phyloP scores from a whole-genome alignment of 495 filamentous ascomycete species.

The Trichocladium antarcticum region DNA sequence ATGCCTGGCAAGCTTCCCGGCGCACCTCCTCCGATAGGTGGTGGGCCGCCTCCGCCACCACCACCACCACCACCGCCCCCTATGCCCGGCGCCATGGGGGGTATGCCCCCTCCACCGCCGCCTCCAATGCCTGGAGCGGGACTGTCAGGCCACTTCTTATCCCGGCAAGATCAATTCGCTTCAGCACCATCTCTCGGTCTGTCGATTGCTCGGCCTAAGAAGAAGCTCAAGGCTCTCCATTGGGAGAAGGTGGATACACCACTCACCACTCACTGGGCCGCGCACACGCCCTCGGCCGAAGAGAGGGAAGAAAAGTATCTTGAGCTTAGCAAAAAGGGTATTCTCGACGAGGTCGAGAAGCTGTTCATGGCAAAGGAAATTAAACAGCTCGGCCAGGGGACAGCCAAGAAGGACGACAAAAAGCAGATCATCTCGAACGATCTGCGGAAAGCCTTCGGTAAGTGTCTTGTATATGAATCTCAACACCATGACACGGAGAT shows the following conservation, averaged over 20 bases:
- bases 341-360: slow-evolving; percentile 94
- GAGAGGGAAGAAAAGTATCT: slow-evolving; percentile 90
- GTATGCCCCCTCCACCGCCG: slow-evolving; percentile 39
- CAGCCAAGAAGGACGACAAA: slow-evolving; percentile 73
- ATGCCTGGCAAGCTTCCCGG: slow-evolving; percentile 38
- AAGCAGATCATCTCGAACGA: slow-evolving; percentile 94
- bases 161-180: slow-evolving; percentile 33
- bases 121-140: slow-evolving; percentile 53
- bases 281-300: slow-evolving; percentile 66
- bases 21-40: slow-evolving; percentile 40
- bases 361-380: slow-evolving; percentile 96
- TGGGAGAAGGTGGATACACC: slow-evolving; percentile 98
- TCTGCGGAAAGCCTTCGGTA: slow-evolving; percentile 76
- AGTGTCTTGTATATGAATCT: slow-evolving; percentile 8
- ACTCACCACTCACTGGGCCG: slow-evolving; percentile 90
- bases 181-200: slow-evolving; percentile 38
- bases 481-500: neutral
- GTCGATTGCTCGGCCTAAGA: slow-evolving; percentile 81
- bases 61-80: slow-evolving; percentile 44
- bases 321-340: slow-evolving; percentile 83
- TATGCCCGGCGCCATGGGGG: slow-evolving; percentile 28
- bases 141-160: slow-evolving; percentile 43
- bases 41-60: slow-evolving; percentile 24
- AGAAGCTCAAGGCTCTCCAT: slow-evolving; percentile 97
- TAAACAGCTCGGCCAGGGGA: slow-evolving; percentile 61